Conservation (phyloP, 208 protist species). For the Wallacemonas collosoma region DNA sequence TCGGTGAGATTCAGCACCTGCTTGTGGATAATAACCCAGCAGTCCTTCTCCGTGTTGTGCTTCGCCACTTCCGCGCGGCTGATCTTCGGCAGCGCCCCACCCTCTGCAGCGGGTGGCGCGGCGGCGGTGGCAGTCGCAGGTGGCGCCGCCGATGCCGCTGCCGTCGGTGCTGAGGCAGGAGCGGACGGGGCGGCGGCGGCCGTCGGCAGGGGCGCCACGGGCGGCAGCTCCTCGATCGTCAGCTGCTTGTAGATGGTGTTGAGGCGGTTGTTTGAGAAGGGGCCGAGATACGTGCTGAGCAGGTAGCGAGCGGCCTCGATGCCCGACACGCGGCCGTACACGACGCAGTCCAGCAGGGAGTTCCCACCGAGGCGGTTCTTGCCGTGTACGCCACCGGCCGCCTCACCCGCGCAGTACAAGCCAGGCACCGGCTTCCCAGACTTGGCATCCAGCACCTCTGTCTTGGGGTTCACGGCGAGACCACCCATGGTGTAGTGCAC, state of each 20-base stretch:
- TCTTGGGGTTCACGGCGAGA: slow-evolving; percentile 65
- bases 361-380: slow-evolving; percentile 95
- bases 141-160: slow-evolving; percentile 3
- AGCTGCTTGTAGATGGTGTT: slow-evolving; percentile 51
- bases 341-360: slow-evolving; percentile 95
- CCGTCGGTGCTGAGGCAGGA: background rate
- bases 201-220: slow-evolving; percentile 35
- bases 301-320: slow-evolving; percentile 50
- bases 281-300: slow-evolving; percentile 34
- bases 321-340: slow-evolving; percentile 91
- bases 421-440: slow-evolving; percentile 59
- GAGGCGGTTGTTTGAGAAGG: slow-evolving; percentile 54
- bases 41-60: slow-evolving; percentile 68
- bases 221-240: slow-evolving; percentile 37
- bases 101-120: slow-evolving; percentile 8
- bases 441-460: slow-evolving; percentile 57
- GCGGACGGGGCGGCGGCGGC: slow-evolving; percentile 8
- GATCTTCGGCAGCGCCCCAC: slow-evolving; percentile 25
- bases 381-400: slow-evolving; percentile 95
- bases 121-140: slow-evolving; percentile 1
- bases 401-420: slow-evolving; percentile 95
- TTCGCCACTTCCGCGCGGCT: slow-evolving; percentile 58
- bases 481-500: slow-evolving; percentile 98
- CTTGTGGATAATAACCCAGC: slow-evolving; percentile 49
- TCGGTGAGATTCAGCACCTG: slow-evolving; percentile 58